Evolutionary conservation across 1,139 yeast species (phyloP).

Genomic region (Blastobotrys indianensis): DNA sequence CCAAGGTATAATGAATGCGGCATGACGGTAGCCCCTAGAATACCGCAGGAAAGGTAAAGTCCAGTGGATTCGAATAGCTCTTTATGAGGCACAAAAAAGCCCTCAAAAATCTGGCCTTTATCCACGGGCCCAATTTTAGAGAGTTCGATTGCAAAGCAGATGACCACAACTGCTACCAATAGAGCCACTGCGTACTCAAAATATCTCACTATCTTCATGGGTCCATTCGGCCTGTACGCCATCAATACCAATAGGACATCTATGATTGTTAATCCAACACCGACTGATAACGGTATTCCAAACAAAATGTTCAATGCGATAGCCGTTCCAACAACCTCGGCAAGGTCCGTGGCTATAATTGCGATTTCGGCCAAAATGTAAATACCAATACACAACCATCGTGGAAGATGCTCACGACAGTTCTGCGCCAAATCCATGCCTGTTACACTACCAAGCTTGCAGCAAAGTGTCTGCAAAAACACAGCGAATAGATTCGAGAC

Average conservation of each 20-base stretch:
- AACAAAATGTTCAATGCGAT: constrained; percentile 80
- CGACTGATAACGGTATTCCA: constrained; percentile 66
- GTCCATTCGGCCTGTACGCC: constrained; percentile 87
- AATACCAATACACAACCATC: constrained; percentile 52
- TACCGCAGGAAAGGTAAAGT: constrained; percentile 78
- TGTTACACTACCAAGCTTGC: constrained; percentile 83
- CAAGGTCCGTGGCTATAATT: constrained; percentile 86
- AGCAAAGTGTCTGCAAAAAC: constrained; percentile 73
- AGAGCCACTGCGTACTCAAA: constrained; percentile 78
- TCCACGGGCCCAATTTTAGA: constrained; percentile 49
- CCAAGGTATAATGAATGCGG: constrained; percentile 93
- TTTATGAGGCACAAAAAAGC: constrained; percentile 67
- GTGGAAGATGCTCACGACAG: constrained; percentile 70
- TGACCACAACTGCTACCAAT: constrained; percentile 74
- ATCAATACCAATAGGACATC: constrained; percentile 81
- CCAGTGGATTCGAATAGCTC: constrained; percentile 75
- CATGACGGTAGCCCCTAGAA: constrained; percentile 96
- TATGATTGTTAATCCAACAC: constrained; percentile 74
- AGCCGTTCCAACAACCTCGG: constrained; percentile 93
- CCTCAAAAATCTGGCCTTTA: constrained; percentile 52
- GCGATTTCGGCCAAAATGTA: constrained; percentile 81
- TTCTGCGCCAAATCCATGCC: constrained; percentile 86
- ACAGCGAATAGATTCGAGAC: constrained; percentile 85
- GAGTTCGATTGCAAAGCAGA: constrained; percentile 79
- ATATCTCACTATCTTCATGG: constrained; percentile 66